Base-by-base conservation (phyloP, 768 basidiomycete species). In the Floccularia luteovirens region DNA sequence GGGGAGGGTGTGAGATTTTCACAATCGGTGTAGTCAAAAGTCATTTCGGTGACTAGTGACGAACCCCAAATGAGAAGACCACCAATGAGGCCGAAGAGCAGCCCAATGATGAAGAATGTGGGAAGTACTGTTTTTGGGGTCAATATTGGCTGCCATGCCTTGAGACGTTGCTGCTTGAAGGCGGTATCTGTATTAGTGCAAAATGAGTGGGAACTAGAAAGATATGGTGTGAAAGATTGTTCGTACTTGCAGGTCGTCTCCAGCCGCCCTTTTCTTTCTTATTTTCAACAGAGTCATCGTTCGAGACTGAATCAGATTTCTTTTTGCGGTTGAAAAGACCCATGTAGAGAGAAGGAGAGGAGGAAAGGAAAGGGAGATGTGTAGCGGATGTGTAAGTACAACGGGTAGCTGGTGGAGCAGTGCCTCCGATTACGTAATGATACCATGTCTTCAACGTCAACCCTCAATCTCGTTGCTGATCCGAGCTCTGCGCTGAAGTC, bases 101-200 rank as follows among this genome's bases (percentile, higher is more conserved):
- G 71, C 32, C 90, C 96, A 51, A 98, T 80, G 55, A 97, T 79
- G 63, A 99, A 93, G 33, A 99, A 76, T 1, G 92, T 94, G 2
- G 96, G 96, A 12, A 99, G 76, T 16, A 99, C 96, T 1, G 92
- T 96, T 63, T 93, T 93, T 3, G 96, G 96, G 3, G 93, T 97
- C 34, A 98, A 75, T 58, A 99, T 98, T 6, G 96, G 96, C 72
- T 99, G 96, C 96, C 96, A 99, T 55, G 96, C 96, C 69, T 97
- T 98, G 57, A 99, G 77, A 41, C 96, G 86, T 63, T 99, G 96
- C 61, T 99, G 96, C 67, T 96, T 98, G 77, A 96, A 97, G 28
- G 93, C 94, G 43, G 93, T 97, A 64, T 97, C 91, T 96, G 60
- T 36, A 39, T 19, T 39, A 35, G 11, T 24, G 19, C 36, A 45